Base-by-base conservation (phyloP, 768 basidiomycete species). In the Xerocomellus dryophilus region DNA sequence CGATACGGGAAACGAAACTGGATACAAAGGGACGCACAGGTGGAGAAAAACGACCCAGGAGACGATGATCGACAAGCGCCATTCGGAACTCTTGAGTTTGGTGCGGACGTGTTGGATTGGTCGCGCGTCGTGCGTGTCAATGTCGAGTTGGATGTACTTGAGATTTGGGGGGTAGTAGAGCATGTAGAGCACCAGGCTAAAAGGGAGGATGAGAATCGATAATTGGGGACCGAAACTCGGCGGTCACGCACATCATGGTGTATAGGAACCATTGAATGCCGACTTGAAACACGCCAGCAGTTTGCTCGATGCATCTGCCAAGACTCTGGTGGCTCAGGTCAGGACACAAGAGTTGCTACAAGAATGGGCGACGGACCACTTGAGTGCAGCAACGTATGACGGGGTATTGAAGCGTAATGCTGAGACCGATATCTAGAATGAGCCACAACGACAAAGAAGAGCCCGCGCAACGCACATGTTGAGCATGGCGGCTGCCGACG, bases 101-200 rank as follows among this genome's bases (percentile, higher is more conserved):
- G 76, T 77, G 67, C 79, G 81, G 57, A 77, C 59, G 39, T 72
- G 72, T 9, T 70, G 69, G 9, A 73, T 70, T 0, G 76, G 77
- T 14, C 71, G 75, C 11, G 69, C 62, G 47, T 79, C 76, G 38
- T 79, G 72, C 0, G 70, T 57, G 50, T 77, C 71, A n/a, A 76
- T 63, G 46, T 74, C 70, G 9, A 78, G 61, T 43, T 76, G 71
- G 43, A 73, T 71, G 65, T 85, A 90, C 72, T 95, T 97, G 65
- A 88, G 82, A 62, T 90, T 83, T 7, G 78, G 72, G 0, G 97
- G 97, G 68, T 92, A 98, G 76, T 94, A 98, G 38, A 89, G 74
- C 75, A 99, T 85, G 73, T 90, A 98, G 2, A 99, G 81, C 0
- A 95, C 78, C 53, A 98, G 78, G 41, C 95, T 98, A 11, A 60